Evolutionary conservation across 352 stramenopile species (phyloP).

Genomic region (Phytophthora litchii): DNA sequence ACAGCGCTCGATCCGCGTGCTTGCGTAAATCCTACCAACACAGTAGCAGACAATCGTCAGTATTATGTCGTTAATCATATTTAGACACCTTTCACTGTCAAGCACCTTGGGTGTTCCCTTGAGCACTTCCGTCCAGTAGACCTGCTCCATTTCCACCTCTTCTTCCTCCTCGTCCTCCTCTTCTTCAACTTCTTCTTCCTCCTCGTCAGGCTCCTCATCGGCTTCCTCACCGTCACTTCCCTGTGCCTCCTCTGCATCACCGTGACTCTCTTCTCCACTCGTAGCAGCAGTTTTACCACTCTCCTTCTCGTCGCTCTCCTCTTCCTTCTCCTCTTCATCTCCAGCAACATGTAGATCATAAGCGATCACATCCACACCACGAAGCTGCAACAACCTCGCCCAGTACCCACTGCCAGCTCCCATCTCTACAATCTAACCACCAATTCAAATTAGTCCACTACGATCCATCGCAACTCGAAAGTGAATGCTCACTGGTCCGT

Average conservation of each 20-base stretch:
- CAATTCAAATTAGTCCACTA: conserved; percentile 11
- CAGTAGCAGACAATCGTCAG: conserved; percentile 2
- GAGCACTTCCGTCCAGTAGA: conserved; percentile 84
- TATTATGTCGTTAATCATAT: not conserved
- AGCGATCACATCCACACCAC: conserved; percentile 83
- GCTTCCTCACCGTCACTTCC: conserved; percentile 34
- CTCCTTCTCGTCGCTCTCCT: conserved; percentile 26
- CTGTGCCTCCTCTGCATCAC: conserved; percentile 33
- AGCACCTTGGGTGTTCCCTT: conserved; percentile 75
- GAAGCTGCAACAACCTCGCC: conserved; percentile 73
- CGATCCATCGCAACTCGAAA: not conserved
- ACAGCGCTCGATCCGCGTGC: conserved; percentile 85
- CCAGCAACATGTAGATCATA: conserved; percentile 86
- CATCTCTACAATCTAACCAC: conserved; percentile 88
- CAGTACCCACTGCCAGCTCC: conserved; percentile 92
- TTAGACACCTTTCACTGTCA: not conserved
- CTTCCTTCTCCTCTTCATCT: conserved; percentile 38
- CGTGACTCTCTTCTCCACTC: conserved; percentile 40
- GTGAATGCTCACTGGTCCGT: conserved; percentile 61
- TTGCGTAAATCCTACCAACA: conserved; percentile 59
- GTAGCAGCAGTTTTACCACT: conserved; percentile 31
- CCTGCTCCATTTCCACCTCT: conserved; percentile 80
- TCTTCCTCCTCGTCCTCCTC: conserved; percentile 58
- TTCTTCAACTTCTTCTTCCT: conserved; percentile 23
- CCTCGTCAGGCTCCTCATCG: conserved; percentile 32